Evolutionary conservation across 2,329 filamentous ascomycete species (phyloP), one percentile per base, ranked within the genome.

Genomic region (Colletotrichum somersetense): DNA sequence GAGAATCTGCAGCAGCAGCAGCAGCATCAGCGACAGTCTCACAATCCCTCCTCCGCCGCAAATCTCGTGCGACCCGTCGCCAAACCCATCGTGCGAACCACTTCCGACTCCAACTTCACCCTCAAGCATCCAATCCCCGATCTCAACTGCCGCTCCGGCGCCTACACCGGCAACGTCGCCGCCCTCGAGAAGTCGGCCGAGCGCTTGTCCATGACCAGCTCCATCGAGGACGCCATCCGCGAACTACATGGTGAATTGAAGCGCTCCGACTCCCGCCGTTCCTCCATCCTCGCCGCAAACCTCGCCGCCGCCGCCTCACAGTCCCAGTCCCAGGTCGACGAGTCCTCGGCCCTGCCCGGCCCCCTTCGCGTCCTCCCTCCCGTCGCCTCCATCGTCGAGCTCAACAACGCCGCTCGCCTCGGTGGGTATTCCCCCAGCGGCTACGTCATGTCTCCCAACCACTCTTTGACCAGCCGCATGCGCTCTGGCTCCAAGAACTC

Each of bases 161-260:
- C 89, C 42, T 91, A 89, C 78, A 82, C 87, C 23, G 87, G 87
- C 78, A 94, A 92, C 82, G 91, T 95, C 74, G 90, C 91, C 75
- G 89, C 91, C 62, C 88, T 95, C 74, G 93, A 96, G 81, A 91
- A 92, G 75, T 91, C 90, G 14, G 93, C 93, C 61, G 92, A 95
- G 81, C 88, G 90, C 75, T 85, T 95, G 80, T 93, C 91, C 76
- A 88, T 89, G 83, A 91, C 90, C 68, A 93, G 91, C 74, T 93
- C 93, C 73, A 92, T 95, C 77, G 92, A 92, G 77, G 89, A 93
- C 83, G 92, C 93, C 76, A 95, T 95, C 76, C 89, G 92, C 71
- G 89, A 92, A 77, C 85, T 94, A 75, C 91, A 93, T 80, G 85
- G 89, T 73, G 91, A 93, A 80, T 84, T 93, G 78, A 93, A 93